Base-by-base conservation (phyloP, 371 early-diverging fungal species). In the Ordospora pajunii region DNA sequence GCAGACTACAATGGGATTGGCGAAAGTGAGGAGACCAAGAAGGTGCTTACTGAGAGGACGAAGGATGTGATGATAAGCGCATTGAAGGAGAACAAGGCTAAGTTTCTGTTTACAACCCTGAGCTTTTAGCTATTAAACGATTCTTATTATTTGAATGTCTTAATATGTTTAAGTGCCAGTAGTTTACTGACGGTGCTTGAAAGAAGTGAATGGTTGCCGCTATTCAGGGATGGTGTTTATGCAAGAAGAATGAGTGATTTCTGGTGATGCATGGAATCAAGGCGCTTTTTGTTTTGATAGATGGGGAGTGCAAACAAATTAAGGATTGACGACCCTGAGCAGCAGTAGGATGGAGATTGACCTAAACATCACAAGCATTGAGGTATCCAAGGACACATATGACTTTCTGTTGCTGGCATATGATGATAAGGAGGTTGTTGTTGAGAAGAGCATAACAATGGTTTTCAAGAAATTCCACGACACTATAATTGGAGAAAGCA, bases 31-130 rank as follows among this genome's bases (percentile, higher is more conserved):
- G 74, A 75, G 32, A 67, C 42, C 25, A 80, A 75, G 58, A 51
- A 23, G 19, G 66, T 62, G 19, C 52, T 67, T 9, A 77, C 52
- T 23, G 67, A 80, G n/a, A 65, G 63, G 65, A 79, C 65, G 5
- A 73, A 74, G 22, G 79, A 77, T 45, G 21, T 75, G 0, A 70
- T 84, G 58, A 78, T 75, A 53, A 65, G 67, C n/a, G 73, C 74
- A 22, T 64, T 74, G 58, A 62, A 73, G 14, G 63, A 67, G 17
- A 73, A 74, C 44, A 73, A 80, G 58, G 51, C 62, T 2, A 71
- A 78, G 50, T 84, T 75, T 70, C 54, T 84, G 12, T 84, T 82
- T 71, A 76, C 71, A 45, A 73, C 78, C 46, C 68, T 82, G 42
- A 73, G 67, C 40, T 75, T 81, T 64, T 81, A 78, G 76, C 65